phyloP scores from a whole-genome alignment of 2,329 filamentous ascomycete species.

The Xylariaceae sp. region DNA sequence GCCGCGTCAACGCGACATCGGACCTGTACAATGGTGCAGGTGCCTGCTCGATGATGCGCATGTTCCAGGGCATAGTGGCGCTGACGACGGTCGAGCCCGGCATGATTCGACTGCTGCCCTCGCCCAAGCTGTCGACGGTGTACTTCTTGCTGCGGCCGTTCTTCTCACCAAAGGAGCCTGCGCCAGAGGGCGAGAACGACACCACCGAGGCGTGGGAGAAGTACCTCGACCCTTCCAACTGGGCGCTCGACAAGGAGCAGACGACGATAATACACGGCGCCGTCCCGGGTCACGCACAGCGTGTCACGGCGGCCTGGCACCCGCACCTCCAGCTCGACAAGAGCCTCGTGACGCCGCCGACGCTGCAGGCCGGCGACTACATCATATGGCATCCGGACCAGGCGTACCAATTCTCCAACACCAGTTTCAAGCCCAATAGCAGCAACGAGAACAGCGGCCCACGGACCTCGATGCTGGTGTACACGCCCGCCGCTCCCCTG shows the following conservation, averaged over 20 bases:
- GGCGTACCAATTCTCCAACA: slow-evolving; percentile 46
- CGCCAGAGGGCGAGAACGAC: slow-evolving; percentile 33
- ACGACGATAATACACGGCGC: slow-evolving; percentile 54
- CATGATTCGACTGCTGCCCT: slow-evolving; percentile 43
- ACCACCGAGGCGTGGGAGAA: slow-evolving; percentile 39
- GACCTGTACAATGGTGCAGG: slow-evolving; percentile 55
- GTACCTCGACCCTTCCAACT: slow-evolving; percentile 41
- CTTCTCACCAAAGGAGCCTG: slow-evolving; percentile 41
- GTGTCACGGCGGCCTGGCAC: slow-evolving; percentile 53
- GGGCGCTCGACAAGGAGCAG: slow-evolving; percentile 42
- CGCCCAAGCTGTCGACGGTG: slow-evolving; percentile 42
- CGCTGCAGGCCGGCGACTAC: slow-evolving; percentile 51
- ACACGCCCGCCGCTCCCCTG: slow-evolving; percentile 50
- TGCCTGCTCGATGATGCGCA: slow-evolving; percentile 53
- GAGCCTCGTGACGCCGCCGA: slow-evolving; percentile 51
- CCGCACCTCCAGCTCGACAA: slow-evolving; percentile 49
- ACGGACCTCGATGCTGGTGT: slow-evolving; percentile 45
- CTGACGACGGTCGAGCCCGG: slow-evolving; percentile 46
- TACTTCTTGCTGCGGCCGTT: slow-evolving; percentile 48
- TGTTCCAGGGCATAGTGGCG: slow-evolving; percentile 53
- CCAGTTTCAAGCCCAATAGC: slow-evolving; percentile 17
- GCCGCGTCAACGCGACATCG: slow-evolving; percentile 46
- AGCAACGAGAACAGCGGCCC: slow-evolving; percentile 1
- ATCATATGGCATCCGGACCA: slow-evolving; percentile 55
- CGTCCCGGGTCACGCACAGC: slow-evolving; percentile 53